Evolutionary conservation across 2,329 filamentous ascomycete genomes (phyloP).

Genomic region (Talaromyces marneffei): DNA sequence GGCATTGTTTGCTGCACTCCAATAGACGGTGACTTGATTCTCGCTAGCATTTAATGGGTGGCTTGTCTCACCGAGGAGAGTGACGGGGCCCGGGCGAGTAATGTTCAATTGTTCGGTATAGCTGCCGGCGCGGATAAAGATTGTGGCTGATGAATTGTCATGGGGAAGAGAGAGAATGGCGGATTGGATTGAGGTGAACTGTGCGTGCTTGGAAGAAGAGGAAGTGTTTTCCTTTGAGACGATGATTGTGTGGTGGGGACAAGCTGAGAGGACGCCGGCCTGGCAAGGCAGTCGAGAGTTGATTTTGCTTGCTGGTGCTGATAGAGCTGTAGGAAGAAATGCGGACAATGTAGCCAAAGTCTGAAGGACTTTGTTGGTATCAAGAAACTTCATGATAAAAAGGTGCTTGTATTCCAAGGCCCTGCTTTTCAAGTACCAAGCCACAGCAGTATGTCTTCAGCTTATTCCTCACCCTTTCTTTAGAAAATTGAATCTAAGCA

Average conservation of each 20-base stretch:
- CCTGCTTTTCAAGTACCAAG: not conserved
- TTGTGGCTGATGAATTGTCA: conserved; percentile 45
- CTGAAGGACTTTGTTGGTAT: not conserved
- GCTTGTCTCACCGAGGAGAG: conserved; percentile 55
- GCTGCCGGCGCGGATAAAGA: conserved; percentile 55
- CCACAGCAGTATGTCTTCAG: not conserved
- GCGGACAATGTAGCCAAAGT: not conserved
- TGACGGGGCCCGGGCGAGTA: conserved; percentile 56
- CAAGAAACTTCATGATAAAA: not conserved
- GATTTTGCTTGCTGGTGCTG: not conserved
- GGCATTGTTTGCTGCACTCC: conserved; percentile 52
- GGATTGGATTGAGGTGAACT: conserved; percentile 41
- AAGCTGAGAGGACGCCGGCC: conserved; percentile 18
- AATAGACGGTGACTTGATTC: conserved; percentile 54
- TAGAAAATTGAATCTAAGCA: not conserved
- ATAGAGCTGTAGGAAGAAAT: not conserved
- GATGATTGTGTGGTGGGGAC: conserved; percentile 25
- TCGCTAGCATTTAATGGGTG: conserved; percentile 42
- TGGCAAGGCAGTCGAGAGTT: conserved; percentile 22
- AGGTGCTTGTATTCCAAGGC: not conserved
- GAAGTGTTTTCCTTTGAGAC: conserved; percentile 20
- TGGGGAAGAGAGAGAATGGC: conserved; percentile 45
- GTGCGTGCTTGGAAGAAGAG: conserved; percentile 15
- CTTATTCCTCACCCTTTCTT: not conserved
- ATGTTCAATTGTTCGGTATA: conserved; percentile 63